Percentiles rank a stretch among this genome's conserved stretches.
phyloP scores from a whole-genome alignment of 805 yeast species.

The Saccharomyces jurei region DNA sequence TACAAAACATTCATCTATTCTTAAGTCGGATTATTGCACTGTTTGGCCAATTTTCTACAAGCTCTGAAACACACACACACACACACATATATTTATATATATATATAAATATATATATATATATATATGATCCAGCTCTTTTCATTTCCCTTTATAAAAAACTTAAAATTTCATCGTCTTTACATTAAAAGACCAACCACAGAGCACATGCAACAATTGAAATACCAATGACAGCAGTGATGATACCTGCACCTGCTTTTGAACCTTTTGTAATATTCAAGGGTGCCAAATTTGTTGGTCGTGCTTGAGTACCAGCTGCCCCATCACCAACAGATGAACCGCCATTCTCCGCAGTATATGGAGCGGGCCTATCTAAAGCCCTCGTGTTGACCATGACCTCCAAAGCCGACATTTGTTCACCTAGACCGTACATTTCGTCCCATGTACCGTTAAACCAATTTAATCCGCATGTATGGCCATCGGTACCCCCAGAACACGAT shows the following conservation, averaged over 20 bases:
- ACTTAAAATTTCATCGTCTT: not conserved
- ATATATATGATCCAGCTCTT: not conserved
- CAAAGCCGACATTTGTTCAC: constrained; percentile 84
- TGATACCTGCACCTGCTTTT: constrained; percentile 61
- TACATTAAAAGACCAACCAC: constrained; percentile 35
- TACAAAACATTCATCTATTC: not conserved
- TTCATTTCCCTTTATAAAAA: not conserved
- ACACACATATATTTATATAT: too few species aligned
- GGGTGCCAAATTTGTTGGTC: constrained; percentile 33
- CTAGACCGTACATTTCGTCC: constrained; percentile 75
- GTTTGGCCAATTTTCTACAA: not conserved
- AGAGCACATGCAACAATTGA: constrained; percentile 36
- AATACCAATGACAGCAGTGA: constrained; percentile 49
- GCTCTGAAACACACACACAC: not conserved
- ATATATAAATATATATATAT: too few species aligned
- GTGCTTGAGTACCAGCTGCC: constrained; percentile 53
- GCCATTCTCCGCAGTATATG: constrained; percentile 55
- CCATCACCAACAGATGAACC: constrained; percentile 64
- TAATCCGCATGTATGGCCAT: constrained; percentile 82
- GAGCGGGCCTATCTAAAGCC: constrained; percentile 38
- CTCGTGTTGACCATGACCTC: constrained; percentile 47
- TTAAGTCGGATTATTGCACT: too few species aligned
- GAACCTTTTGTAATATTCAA: constrained; percentile 40
- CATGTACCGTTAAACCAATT: constrained; percentile 64
- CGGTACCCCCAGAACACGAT: constrained; percentile 81